Base-by-base conservation (phyloP, 768 basidiomycete genomes). In the Collybiopsis luxurians region DNA sequence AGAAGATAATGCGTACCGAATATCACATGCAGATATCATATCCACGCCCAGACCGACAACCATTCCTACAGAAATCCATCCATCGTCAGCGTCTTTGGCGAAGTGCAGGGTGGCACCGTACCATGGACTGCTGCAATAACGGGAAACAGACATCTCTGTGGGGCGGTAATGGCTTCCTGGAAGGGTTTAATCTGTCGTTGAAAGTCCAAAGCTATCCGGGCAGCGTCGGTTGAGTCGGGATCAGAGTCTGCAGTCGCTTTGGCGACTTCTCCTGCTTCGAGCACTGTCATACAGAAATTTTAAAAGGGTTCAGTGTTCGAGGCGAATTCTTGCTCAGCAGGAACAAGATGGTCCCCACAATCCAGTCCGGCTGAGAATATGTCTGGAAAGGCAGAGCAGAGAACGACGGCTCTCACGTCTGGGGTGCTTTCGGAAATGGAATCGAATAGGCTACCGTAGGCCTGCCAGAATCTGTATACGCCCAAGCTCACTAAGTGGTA, bases 281-380 rank as follows among this genome's bases (percentile, higher is more conserved):
- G 59, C 28, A 79, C 72, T 78, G 11, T n/a, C n/a, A n/a, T n/a
- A n/a, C n/a, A n/a, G n/a, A n/a, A n/a, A n/a, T n/a, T n/a, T n/a
- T n/a, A n/a, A n/a, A n/a, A n/a, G n/a, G n/a, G n/a, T n/a, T n/a
- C n/a, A n/a, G n/a, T n/a, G n/a, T n/a, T n/a, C n/a, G n/a, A n/a
- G n/a, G n/a, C n/a, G n/a, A n/a, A n/a, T n/a, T n/a, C n/a, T n/a
- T n/a, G n/a, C n/a, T 48, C 11, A 27, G 26, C 31, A 56, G 44
- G 26, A 24, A 26, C 13, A 7, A 12, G 23, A 28, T 6, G 23
- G n/a, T 36, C 40, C 3, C 63, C 81, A 91, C 93, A 66, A 67
- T 96, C 94, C 5, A 96, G 69, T 0, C 95, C 94, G 1, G 91
- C 93, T 0, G 88, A 89, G 67, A 93, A 96, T 3, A 84, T 69